Percentiles rank a stretch among this genome's conserved stretches.
Evolutionary conservation across 116 monocot species (phyloP).

Genomic region (Phalaenopsis hybrid): DNA sequence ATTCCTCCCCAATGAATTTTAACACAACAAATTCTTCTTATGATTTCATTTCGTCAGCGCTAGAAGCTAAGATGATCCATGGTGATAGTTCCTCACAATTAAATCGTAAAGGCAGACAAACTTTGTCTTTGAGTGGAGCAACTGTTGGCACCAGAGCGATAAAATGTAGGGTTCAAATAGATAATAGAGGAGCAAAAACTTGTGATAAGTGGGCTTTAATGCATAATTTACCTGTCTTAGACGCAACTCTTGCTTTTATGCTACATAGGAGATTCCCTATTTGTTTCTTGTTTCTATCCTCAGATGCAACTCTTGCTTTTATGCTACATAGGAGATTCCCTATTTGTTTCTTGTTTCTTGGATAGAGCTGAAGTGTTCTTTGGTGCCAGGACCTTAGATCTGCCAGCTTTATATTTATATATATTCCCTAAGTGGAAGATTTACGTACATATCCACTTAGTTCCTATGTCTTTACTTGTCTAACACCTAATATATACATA

Average conservation of each 20-base stretch:
- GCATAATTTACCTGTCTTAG: slow-evolving; percentile 34
- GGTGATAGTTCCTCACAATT: slow-evolving; percentile 31
- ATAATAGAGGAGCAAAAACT: slow-evolving; percentile 41
- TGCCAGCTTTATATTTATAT: not conserved
- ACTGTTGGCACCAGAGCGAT: slow-evolving; percentile 14
- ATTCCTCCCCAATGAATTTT: slow-evolving; percentile 17
- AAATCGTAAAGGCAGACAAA: slow-evolving; percentile 34
- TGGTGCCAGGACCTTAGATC: slow-evolving; percentile 25
- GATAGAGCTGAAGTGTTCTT: slow-evolving; percentile 90
- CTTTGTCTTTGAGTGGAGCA: slow-evolving; percentile 22
- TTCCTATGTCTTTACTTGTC: too few relatives aligned
- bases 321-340: too few relatives aligned
- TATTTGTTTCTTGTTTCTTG: slow-evolving; percentile 26
- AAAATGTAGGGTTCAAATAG: slow-evolving; percentile 49
- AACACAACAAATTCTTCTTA: slow-evolving; percentile 11
- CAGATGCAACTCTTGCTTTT: too few relatives aligned
- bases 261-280: slow-evolving; percentile 64
- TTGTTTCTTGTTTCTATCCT: too few relatives aligned
- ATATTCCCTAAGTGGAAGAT: too few relatives aligned
- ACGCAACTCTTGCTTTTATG: slow-evolving; percentile 43
- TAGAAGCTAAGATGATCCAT: slow-evolving; percentile 39
- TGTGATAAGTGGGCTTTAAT: slow-evolving; percentile 61
- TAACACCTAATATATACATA: too few relatives aligned
- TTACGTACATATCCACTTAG: too few relatives aligned
- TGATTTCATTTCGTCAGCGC: slow-evolving; percentile 19